Conservation (phyloP, 2,329 filamentous ascomycete genomes). For the Teratosphaeria destructans region DNA sequence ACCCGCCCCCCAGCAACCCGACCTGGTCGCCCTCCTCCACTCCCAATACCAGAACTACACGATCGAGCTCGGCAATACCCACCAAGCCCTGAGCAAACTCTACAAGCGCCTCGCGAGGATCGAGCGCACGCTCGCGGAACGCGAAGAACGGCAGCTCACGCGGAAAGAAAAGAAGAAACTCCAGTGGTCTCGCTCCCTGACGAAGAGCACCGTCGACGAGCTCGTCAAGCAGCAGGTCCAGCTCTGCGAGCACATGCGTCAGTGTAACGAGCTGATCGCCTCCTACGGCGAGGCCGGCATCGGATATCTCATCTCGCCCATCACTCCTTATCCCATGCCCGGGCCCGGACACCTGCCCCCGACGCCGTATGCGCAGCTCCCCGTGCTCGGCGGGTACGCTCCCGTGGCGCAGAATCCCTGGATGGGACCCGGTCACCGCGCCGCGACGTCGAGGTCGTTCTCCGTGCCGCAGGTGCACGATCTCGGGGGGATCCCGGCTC, state of each 20-base stretch:
- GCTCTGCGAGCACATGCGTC: slow-evolving; percentile 16
- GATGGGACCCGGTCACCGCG: background rate
- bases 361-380: slow-evolving; percentile 7
- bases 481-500: background rate
- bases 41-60: slow-evolving; percentile 18
- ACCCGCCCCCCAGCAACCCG: background rate
- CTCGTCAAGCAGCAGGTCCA: slow-evolving; percentile 15
- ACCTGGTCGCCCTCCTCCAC: slow-evolving; percentile 17
- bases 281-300: slow-evolving; percentile 8
- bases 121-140: slow-evolving; percentile 13
- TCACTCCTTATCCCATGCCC: slow-evolving; percentile 11
- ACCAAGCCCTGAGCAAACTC: slow-evolving; percentile 18
- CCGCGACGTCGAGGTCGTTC: background rate
- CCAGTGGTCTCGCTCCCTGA: slow-evolving; percentile 16
- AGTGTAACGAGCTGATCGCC: slow-evolving; percentile 18
- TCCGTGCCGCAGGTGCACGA: background rate
- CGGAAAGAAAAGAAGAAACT: slow-evolving; percentile 20
- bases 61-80: slow-evolving; percentile 17
- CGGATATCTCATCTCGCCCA: background rate
- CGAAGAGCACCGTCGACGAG: slow-evolving; percentile 12
- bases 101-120: slow-evolving; percentile 18
- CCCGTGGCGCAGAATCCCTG: slow-evolving; percentile 9
- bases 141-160: slow-evolving; percentile 12
- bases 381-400: slow-evolving; percentile 7
- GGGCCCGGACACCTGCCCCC: slow-evolving; percentile 8